Base-by-base conservation (phyloP, 306 rosid species). In the Vigna mungo region DNA sequence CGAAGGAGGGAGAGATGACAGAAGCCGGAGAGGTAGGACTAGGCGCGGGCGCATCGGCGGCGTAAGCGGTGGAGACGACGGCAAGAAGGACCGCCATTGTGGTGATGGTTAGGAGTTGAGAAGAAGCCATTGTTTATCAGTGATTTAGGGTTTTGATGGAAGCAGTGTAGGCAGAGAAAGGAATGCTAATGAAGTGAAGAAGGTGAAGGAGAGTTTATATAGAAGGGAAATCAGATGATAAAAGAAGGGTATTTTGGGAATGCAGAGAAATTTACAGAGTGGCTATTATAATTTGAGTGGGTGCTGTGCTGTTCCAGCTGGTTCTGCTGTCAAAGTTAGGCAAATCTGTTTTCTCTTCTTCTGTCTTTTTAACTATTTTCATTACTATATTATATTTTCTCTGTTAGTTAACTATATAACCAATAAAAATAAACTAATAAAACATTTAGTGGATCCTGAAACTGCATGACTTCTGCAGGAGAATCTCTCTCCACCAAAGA, bases 1-100 rank as follows among this genome's bases (percentile, higher is more conserved):
- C 82, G 53, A 88, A 43, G 2, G 94, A 91, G 0, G 98, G 98
- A 0, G 88, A 84, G 67, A 84, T 71, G 14, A 72, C 78, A 16
- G 64, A 18, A 11, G 91, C 91, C 0, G 94, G 88, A 2, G 98
- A 90, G 47, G 72, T 16, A 0, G 97, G 98, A 63, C 91, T 75
- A 0, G 97, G 97, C 17, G 98, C 94, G 1, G 97, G 96, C 4
- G 94, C 72, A 0, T 94, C 92, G 0, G 86, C 84, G 0, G 89
- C 88, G 9, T 82, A 83, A 43, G 89, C 86, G 0, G 71, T 60
- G 5, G 68, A 88, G 47, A 80, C 14, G 70, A 71, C 78, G 54
- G 89, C 62, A 77, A 86, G 17, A 20, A 84, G 17, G 9, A 90
- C 32, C 0, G 86, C 87, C 78, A 88, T 17, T 71, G 87, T 74